phyloP scores from a whole-genome alignment of 768 basidiomycete genomes.

The Pulveroboletus sp. region DNA sequence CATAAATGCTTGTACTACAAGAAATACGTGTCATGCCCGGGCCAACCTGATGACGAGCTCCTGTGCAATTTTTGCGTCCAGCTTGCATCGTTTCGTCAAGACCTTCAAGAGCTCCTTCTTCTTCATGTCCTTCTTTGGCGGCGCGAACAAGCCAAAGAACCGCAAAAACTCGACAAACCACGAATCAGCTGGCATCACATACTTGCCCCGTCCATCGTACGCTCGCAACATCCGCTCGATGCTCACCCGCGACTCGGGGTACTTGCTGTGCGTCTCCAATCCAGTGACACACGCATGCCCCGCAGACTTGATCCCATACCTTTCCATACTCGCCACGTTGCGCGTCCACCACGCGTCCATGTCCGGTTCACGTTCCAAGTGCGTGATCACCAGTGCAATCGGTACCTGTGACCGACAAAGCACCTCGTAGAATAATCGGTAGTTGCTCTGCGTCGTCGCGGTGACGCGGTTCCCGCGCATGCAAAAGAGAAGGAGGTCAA shows the following conservation, averaged over 20 bases:
- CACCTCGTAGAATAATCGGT: conserved; percentile 36
- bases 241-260: conserved; percentile 14
- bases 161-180: conserved; percentile 24
- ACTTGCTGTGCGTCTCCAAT: conserved; percentile 15
- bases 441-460: conserved; percentile 35
- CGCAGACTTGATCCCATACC: conserved; percentile 17
- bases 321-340: conserved; percentile 21
- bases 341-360: conserved; percentile 35
- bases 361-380: conserved; percentile 34
- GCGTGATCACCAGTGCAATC: conserved; percentile 31
- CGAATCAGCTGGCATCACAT: conserved; percentile 20
- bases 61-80: conserved; percentile 15
- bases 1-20: no score
- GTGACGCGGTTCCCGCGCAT: conserved; percentile 38
- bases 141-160: conserved; percentile 15
- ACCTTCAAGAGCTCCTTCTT: conserved; percentile 14
- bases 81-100: conserved; percentile 25
- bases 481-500: conserved; percentile 41
- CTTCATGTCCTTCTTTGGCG: conserved; percentile 14
- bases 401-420: conserved; percentile 34
- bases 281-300: conserved; percentile 35
- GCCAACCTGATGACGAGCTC: conserved; percentile 14
- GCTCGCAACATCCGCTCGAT: conserved; percentile 14
- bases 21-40: background rate
- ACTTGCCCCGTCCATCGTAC: conserved; percentile 17